phyloP scores from a whole-genome alignment of 352 stramenopile genomes.

The Pythium guiyangense region DNA sequence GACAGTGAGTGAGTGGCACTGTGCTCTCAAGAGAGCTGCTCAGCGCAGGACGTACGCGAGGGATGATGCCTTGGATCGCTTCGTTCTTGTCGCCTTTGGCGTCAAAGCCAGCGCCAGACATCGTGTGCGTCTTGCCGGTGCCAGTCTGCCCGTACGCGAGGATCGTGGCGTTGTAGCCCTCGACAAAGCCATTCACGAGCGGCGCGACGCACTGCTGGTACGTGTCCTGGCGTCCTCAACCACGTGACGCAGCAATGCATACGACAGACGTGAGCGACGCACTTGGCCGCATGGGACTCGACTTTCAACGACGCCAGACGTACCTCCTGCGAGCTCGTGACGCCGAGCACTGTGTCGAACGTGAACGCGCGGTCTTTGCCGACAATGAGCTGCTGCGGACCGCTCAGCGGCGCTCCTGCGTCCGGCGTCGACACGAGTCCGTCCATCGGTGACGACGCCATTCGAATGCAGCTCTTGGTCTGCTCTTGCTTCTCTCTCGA shows the following conservation, averaged over 20 bases:
- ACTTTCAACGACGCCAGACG: neutral
- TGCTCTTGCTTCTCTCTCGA: constrained; percentile 62
- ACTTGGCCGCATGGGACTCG: neutral
- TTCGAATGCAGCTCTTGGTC: constrained; percentile 73
- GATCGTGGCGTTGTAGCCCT: constrained; percentile 83
- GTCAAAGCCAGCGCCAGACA: constrained; percentile 71
- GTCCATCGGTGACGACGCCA: constrained; percentile 37
- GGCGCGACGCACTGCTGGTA: constrained; percentile 64
- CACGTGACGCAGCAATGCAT: neutral
- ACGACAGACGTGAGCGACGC: neutral
- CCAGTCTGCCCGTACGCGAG: constrained; percentile 85
- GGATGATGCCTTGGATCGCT: constrained; percentile 80
- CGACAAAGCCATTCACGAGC: constrained; percentile 73
- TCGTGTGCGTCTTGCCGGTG: constrained; percentile 95
- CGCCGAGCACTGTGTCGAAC: constrained; percentile 85
- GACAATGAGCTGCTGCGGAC: constrained; percentile 69
- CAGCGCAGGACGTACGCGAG: constrained; percentile 41
- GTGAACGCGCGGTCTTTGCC: constrained; percentile 85
- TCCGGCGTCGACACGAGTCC: constrained; percentile 24
- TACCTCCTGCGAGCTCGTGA: constrained; percentile 65
- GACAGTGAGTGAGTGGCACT: neutral
- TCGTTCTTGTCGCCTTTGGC: constrained; percentile 49
- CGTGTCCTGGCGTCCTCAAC: constrained; percentile 30
- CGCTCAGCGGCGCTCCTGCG: neutral
- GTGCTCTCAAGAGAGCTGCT: neutral